A percentile compares a stretch with the other conserved stretches of the same genome.
Evolutionary conservation across 1,139 yeast species (phyloP).

Genomic region (Yamadazyma mexicana): DNA sequence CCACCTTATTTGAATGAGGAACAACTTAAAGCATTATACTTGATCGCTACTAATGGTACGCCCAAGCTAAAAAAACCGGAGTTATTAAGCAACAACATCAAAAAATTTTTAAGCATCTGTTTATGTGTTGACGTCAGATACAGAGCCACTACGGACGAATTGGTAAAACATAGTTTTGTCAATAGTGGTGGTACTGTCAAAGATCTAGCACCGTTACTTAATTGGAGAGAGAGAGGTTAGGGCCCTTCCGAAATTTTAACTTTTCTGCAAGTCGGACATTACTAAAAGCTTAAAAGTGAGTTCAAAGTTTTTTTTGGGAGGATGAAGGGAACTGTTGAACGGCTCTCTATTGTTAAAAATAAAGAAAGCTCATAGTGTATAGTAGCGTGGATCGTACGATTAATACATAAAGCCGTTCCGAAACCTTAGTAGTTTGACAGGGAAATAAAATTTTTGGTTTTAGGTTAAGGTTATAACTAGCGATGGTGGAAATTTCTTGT

Average conservation of each 20-base stretch:
- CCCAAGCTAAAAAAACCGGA: constrained; percentile 93
- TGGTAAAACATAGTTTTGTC: constrained; percentile 79
- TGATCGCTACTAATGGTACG: constrained; percentile 96
- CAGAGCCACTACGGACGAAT: constrained; percentile 87
- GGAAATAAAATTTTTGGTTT: no score
- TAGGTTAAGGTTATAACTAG: neutral
- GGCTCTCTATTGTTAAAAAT: no score
- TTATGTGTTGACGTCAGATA: constrained; percentile 92
- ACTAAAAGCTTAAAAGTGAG: no score
- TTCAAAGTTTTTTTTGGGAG: no score
- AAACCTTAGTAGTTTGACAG: no score
- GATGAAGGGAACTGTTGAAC: no score
- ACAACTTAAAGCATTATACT: constrained; percentile 60
- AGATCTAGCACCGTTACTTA: constrained; percentile 67
- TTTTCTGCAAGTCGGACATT: no score
- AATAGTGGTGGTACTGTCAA: constrained; percentile 46
- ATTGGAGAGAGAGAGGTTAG: constrained; percentile 49
- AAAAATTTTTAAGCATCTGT: constrained; percentile 87
- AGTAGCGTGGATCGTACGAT: no score
- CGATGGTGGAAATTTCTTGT: neutral
- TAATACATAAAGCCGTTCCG: no score
- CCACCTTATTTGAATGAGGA: constrained; percentile 97
- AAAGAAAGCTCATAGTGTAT: no score
- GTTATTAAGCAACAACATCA: constrained; percentile 70
- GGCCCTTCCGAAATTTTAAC: neutral